phyloP scores from a whole-genome alignment of 768 basidiomycete species.

The Mycena polygramma region DNA sequence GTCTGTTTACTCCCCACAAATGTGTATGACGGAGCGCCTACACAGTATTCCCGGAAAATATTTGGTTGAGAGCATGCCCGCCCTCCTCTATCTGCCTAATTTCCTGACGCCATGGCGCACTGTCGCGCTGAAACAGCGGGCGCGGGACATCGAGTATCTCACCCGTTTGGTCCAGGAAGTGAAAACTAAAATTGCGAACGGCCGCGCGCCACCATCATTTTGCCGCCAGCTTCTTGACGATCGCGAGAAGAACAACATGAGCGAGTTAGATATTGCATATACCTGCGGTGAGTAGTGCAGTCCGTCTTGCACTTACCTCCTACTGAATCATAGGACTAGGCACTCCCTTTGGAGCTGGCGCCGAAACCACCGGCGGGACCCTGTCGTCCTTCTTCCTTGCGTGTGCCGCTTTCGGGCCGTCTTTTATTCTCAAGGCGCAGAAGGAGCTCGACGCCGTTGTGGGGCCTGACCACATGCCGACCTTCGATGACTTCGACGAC shows the following conservation, averaged over 20 bases:
- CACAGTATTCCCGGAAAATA: conserved; percentile 63
- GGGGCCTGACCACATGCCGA: conserved; percentile 54
- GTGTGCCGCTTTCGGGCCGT: conserved; percentile 32
- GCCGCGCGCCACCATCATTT: conserved; percentile 55
- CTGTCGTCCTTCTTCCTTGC: conserved; percentile 49
- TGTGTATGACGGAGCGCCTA: neutral
- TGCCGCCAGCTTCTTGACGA: conserved; percentile 53
- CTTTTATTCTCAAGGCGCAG: conserved; percentile 54
- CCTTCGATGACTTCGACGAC: conserved; percentile 49
- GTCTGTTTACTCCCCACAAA: conserved; percentile 8
- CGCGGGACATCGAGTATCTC: conserved; percentile 55
- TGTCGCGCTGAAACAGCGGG: conserved; percentile 41
- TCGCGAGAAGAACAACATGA: conserved; percentile 54
- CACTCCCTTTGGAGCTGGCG: conserved; percentile 60
- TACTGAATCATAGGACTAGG: conserved; percentile 7
- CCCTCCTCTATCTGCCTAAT: conserved; percentile 57
- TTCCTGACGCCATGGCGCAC: conserved; percentile 35
- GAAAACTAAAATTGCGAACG: conserved; percentile 54
- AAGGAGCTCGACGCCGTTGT: conserved; percentile 54
- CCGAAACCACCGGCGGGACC: conserved; percentile 56
- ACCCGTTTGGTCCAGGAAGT: conserved; percentile 58
- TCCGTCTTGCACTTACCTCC: neutral
- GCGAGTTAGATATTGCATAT: conserved; percentile 60
- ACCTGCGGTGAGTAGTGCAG: conserved; percentile 47
- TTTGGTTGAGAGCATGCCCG: conserved; percentile 62